phyloP scores from a whole-genome alignment of 1,284 basidiomycete genomes.

The Butyriboletus regius region DNA sequence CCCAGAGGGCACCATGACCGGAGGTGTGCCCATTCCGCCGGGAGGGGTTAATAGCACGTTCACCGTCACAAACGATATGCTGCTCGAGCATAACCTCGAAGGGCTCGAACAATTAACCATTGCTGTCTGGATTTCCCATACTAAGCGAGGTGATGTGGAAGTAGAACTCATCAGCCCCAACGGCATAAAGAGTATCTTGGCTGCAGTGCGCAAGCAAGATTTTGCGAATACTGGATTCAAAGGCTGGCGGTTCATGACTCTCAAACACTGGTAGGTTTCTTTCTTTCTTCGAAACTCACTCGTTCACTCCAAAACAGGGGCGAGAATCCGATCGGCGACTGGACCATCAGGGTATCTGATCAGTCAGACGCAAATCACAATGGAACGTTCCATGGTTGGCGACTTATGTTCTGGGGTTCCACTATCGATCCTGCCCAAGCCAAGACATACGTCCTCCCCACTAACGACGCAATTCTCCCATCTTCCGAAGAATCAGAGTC shows the following conservation, averaged over 20 bases:
- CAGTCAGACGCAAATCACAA: constrained; percentile 52
- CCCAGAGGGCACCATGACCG: constrained; percentile 48
- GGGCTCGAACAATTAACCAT: constrained; percentile 88
- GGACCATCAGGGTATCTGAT: constrained; percentile 84
- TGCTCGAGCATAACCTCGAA: constrained; percentile 76
- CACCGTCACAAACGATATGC: constrained; percentile 64
- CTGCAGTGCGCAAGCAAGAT: constrained; percentile 67
- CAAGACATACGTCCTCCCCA: constrained; percentile 58
- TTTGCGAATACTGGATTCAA: constrained; percentile 65
- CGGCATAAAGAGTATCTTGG: constrained; percentile 81
- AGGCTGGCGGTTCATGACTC: constrained; percentile 95
- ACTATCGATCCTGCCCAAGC: constrained; percentile 67
- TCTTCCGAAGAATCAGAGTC: constrained; percentile 36
- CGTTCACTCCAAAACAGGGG: constrained; percentile 55
- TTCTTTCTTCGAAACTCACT: background rate
- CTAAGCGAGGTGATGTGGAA: constrained; percentile 84
- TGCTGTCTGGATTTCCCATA: constrained; percentile 86
- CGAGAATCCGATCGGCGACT: constrained; percentile 86
- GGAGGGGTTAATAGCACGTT: constrained; percentile 66
- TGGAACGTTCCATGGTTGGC: constrained; percentile 87
- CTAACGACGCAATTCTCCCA: constrained; percentile 51
- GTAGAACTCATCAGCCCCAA: constrained; percentile 82
- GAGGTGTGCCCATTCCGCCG: constrained; percentile 60
- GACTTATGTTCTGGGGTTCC: constrained; percentile 90
- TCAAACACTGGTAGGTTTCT: constrained; percentile 85